Evolutionary conservation across 805 yeast species (phyloP).

Genomic region (Ogataea nonfermentans): DNA sequence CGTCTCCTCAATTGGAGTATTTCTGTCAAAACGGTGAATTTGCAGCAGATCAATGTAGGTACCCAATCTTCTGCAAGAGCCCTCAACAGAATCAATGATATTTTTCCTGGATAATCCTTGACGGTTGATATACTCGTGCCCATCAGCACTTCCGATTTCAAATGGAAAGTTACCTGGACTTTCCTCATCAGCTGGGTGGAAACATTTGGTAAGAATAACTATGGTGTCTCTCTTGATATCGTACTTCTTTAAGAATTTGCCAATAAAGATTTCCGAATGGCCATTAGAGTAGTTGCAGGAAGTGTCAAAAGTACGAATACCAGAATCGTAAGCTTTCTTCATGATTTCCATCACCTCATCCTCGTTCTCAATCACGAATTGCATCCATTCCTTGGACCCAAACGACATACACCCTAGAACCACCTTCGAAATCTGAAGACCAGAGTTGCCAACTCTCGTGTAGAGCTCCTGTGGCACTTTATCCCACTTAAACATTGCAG

Average conservation of each 20-base stretch:
- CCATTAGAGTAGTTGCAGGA: constrained; percentile 52
- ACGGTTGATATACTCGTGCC: constrained; percentile 32
- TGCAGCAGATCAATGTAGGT: constrained; percentile 54
- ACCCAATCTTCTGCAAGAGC: constrained; percentile 46
- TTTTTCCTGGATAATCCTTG: constrained; percentile 46
- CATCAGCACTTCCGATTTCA: constrained; percentile 21
- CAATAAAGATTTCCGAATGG: constrained; percentile 46
- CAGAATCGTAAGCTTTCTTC: constrained; percentile 47
- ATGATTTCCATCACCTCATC: constrained; percentile 41
- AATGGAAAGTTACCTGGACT: constrained; percentile 3
- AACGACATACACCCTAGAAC: constrained; percentile 56
- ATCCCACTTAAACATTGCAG: constrained; percentile 12
- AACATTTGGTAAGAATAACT: constrained; percentile 53
- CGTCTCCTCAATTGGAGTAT: constrained; percentile 49
- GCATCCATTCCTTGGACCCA: constrained; percentile 44
- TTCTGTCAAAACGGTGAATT: constrained; percentile 54
- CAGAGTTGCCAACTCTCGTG: constrained; percentile 8
- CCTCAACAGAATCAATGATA: constrained; percentile 42
- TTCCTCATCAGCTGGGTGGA: constrained; percentile 30
- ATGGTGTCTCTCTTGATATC: constrained; percentile 52
- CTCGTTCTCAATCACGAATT: constrained; percentile 48
- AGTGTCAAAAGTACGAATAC: constrained; percentile 50
- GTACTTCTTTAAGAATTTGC: constrained; percentile 52
- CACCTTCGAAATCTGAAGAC: constrained; percentile 43
- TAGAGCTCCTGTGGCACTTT: constrained; percentile 11